Evolutionary conservation across 768 basidiomycete genomes (phyloP).

Genomic region (Tephrocybe rancida): DNA sequence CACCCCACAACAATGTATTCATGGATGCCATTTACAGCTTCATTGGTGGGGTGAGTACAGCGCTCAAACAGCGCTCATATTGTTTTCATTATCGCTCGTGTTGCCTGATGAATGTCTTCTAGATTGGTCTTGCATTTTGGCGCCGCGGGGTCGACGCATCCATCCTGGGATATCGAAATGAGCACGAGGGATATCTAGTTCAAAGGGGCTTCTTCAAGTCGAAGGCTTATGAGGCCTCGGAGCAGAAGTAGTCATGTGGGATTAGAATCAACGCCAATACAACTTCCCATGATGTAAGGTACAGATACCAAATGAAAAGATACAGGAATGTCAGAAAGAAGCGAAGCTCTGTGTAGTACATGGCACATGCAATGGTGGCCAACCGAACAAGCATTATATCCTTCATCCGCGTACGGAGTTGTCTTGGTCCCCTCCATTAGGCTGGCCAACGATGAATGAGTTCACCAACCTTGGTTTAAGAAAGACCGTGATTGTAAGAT

Average conservation of each 20-base stretch:
- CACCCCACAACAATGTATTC: slow-evolving; percentile 62
- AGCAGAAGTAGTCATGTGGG: slow-evolving; percentile 1
- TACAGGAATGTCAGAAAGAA: slow-evolving; percentile 50
- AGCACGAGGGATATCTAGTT: slow-evolving; percentile 48
- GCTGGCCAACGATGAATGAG: slow-evolving; percentile 46
- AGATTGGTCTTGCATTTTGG: slow-evolving; percentile 60
- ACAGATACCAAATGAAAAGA: slow-evolving; percentile 10
- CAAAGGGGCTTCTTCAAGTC: slow-evolving; percentile 44
- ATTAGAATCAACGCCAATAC: slow-evolving; percentile 6
- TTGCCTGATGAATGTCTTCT: slow-evolving; percentile 3
- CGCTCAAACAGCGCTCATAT: slow-evolving; percentile 6
- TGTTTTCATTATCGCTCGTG: background rate
- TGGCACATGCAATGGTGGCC: slow-evolving; percentile 22
- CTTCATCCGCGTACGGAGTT: slow-evolving; percentile 44
- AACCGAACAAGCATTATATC: slow-evolving; percentile 69
- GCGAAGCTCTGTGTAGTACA: slow-evolving; percentile 48
- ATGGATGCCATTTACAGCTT: slow-evolving; percentile 53
- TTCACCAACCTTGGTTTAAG: slow-evolving; percentile 70
- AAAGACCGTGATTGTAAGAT: slow-evolving; percentile 41
- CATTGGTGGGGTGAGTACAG: slow-evolving; percentile 45
- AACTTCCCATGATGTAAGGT: slow-evolving; percentile 12
- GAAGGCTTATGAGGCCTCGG: slow-evolving; percentile 10
- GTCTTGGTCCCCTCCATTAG: slow-evolving; percentile 85
- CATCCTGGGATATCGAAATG: slow-evolving; percentile 43
- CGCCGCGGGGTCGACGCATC: slow-evolving; percentile 52